These are phyloP conservation scores for Penicillium turbatum DNA, from an alignment of 495 filamentous ascomycete species.

Conservation along the genomic window DNA sequence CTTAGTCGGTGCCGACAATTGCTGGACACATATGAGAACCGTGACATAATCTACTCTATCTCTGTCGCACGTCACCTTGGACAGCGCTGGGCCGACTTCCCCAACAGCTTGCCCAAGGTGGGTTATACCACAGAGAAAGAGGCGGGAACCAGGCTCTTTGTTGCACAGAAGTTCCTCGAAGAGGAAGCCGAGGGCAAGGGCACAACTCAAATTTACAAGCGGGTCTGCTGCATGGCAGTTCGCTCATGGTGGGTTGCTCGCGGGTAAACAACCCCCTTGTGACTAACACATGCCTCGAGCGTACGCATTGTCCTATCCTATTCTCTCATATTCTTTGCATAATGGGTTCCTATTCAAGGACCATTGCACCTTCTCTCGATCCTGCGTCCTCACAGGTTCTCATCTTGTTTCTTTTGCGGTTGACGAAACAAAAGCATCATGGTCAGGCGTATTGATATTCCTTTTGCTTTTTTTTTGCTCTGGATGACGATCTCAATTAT, in stretches of 20 bases:
- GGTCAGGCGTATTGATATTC: conserved; percentile 21
- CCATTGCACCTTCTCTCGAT: conserved; percentile 3
- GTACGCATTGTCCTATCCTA: background rate
- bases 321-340: conserved; percentile 10
- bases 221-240: conserved; percentile 68
- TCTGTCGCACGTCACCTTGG: conserved; percentile 73
- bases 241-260: conserved; percentile 50
- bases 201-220: conserved; percentile 76
- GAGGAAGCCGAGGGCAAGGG: conserved; percentile 65
- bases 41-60: conserved; percentile 89
- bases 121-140: conserved; percentile 65
- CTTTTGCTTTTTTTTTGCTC: background rate
- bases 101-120: conserved; percentile 53
- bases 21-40: conserved; percentile 75
- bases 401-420: conserved; percentile 10
- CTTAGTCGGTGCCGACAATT: conserved; percentile 59
- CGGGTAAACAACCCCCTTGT: conserved; percentile 26
- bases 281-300: background rate
- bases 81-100: conserved; percentile 60
- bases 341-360: background rate
- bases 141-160: conserved; percentile 64
- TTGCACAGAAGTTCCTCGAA: conserved; percentile 78
- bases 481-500: conserved; percentile 5
- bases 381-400: conserved; percentile 6
- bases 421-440: conserved; percentile 28